Conservation (phyloP, 306 rosid genomes). For the Spatholobus suberectus region DNA sequence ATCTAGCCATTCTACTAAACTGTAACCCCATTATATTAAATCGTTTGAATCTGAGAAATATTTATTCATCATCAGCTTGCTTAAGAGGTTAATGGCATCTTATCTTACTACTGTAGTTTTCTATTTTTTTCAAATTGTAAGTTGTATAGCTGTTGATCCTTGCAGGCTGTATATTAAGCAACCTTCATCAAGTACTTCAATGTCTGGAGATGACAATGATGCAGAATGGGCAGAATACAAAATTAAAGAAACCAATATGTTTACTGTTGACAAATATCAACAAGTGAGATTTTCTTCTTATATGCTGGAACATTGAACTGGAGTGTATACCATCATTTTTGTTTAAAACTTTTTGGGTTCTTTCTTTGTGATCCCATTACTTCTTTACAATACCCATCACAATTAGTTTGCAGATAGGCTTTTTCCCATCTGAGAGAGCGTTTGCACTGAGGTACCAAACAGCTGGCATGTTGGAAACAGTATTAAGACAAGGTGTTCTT, state of each 20-base stretch:
- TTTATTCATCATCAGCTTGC: conserved; percentile 18
- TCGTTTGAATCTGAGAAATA: background rate
- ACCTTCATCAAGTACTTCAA: conserved; percentile 67
- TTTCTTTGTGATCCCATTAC: conserved; percentile 46
- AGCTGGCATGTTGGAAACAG: conserved; percentile 93
- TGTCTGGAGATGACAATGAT: conserved; percentile 60
- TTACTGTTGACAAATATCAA: conserved; percentile 93
- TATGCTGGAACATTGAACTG: background rate
- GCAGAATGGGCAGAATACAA: conserved; percentile 94
- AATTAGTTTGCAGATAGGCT: conserved; percentile 96
- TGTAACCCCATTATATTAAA: background rate
- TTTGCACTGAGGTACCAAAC: conserved; percentile 94
- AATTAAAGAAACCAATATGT: conserved; percentile 93
- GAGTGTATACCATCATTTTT: background rate
- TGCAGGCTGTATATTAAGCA: conserved; percentile 83
- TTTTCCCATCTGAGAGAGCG: conserved; percentile 86
- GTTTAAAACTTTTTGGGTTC: background rate
- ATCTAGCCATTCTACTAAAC: background rate
- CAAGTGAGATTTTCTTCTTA: conserved; percentile 67
- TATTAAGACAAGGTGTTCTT: conserved; percentile 85
- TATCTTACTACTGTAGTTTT: background rate
- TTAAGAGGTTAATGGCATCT: background rate
- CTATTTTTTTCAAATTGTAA: background rate
- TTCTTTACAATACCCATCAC: conserved; percentile 66
- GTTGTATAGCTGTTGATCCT: conserved; percentile 27